Evolutionary conservation across 441 rosid species (phyloP).

Genomic region (Gossypium schwendimanii): DNA sequence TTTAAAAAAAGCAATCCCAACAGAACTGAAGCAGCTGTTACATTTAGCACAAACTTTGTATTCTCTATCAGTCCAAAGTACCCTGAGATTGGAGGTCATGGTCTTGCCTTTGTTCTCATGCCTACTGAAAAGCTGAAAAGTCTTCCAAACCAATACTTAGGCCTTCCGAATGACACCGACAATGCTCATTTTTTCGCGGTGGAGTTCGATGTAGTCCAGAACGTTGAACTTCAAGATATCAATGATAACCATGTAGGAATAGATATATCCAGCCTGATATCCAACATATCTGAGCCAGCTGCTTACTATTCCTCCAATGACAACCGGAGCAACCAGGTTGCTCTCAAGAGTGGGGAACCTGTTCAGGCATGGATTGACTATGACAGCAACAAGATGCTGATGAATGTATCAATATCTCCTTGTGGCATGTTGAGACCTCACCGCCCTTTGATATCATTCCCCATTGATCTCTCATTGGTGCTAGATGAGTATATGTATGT

Average conservation of each 20-base stretch:
- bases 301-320: slow-evolving; percentile 18
- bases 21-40: not conserved
- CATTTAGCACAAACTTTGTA: slow-evolving; percentile 17
- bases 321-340: not conserved
- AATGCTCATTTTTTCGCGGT: slow-evolving; percentile 25
- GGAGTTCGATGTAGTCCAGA: slow-evolving; percentile 23
- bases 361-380: slow-evolving; percentile 34
- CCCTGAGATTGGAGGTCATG: slow-evolving; percentile 19
- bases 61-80: slow-evolving; percentile 13
- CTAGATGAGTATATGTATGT: slow-evolving; percentile 27
- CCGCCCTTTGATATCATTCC: slow-evolving; percentile 22
- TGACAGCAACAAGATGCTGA: slow-evolving; percentile 13
- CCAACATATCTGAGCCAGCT: slow-evolving; percentile 20
- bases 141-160: slow-evolving; percentile 18
- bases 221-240: slow-evolving; percentile 19
- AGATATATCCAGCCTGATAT: slow-evolving; percentile 25
- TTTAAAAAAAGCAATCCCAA: slow-evolving; percentile 3
- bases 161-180: slow-evolving; percentile 22
- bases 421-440: slow-evolving; percentile 20
- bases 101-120: slow-evolving; percentile 19
- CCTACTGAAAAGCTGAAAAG: slow-evolving; percentile 5
- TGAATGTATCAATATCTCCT: slow-evolving; percentile 26
- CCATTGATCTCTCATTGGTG: slow-evolving; percentile 21
- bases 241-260: slow-evolving; percentile 36
- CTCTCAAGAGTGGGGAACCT: slow-evolving; percentile 19